Evolutionary conservation across 2,329 filamentous ascomycete species (phyloP).

Genomic region (Neofusicoccum ribis): DNA sequence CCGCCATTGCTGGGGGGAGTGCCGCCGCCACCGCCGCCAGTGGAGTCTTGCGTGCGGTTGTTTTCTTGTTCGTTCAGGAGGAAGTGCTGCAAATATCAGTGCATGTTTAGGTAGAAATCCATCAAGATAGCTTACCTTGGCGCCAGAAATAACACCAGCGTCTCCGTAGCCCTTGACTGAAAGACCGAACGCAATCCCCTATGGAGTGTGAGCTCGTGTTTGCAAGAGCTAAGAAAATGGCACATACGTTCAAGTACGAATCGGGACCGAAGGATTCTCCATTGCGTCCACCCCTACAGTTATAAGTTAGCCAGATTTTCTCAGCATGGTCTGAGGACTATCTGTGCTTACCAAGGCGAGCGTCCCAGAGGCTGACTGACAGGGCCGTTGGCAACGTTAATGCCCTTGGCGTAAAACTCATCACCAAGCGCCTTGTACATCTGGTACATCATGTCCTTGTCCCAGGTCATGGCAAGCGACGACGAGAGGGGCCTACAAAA

Average conservation of each 20-base stretch:
- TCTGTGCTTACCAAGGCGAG: background rate
- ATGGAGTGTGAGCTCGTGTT: no score
- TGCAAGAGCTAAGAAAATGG: no score
- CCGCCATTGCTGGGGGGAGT: background rate
- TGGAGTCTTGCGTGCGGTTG: constrained; percentile 59
- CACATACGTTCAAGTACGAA: constrained; percentile 4
- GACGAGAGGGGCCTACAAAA: constrained; percentile 3
- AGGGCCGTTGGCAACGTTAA: constrained; percentile 17
- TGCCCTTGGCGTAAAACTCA: constrained; percentile 17
- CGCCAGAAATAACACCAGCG: constrained; percentile 66
- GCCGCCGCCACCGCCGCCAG: constrained; percentile 51
- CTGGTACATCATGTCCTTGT: constrained; percentile 10
- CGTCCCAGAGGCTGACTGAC: constrained; percentile 17
- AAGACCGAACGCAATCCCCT: constrained; percentile 11
- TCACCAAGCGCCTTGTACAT: constrained; percentile 15
- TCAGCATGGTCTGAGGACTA: no score
- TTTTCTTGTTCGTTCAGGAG: constrained; percentile 56
- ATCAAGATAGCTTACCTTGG: constrained; percentile 41
- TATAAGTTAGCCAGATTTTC: no score
- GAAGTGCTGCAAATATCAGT: constrained; percentile 50
- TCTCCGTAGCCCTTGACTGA: constrained; percentile 5
- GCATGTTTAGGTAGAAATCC: no score
- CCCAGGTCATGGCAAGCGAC: constrained; percentile 19
- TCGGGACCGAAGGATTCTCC: constrained; percentile 12
- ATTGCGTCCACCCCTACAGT: constrained; percentile 9